These are phyloP conservation scores for Cladophialophora exuberans DNA, from an alignment of 2,329 filamentous ascomycete species.

Conservation along the genomic window DNA sequence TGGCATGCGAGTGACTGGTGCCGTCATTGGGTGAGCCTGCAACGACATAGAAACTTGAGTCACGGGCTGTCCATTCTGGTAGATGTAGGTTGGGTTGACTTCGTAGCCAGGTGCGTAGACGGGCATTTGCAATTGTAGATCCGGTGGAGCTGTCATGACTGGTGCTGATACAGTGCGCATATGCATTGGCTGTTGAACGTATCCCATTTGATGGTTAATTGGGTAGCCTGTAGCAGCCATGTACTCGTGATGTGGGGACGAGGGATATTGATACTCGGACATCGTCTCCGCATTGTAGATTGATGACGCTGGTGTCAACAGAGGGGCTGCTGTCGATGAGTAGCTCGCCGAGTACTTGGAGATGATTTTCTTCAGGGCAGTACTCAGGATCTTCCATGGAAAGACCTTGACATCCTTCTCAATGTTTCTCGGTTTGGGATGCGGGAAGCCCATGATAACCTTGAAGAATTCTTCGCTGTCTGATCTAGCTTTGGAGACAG, in stretches of 20 bases:
- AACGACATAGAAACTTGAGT: slow-evolving; percentile 28
- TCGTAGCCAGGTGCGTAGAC: slow-evolving; percentile 22
- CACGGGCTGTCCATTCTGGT: slow-evolving; percentile 22
- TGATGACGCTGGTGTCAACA: slow-evolving; percentile 44
- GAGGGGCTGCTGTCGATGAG: slow-evolving; percentile 62
- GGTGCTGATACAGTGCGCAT: slow-evolving; percentile 25
- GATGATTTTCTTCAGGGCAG: slow-evolving; percentile 96
- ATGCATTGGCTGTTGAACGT: slow-evolving; percentile 12
- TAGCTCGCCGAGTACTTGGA: slow-evolving; percentile 86
- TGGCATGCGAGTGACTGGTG: slow-evolving; percentile 37
- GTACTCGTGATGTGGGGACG: slow-evolving; percentile 45
- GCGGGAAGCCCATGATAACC: slow-evolving; percentile 96
- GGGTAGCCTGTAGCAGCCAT: slow-evolving; percentile 26
- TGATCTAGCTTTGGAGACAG: slow-evolving; percentile 87
- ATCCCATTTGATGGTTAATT: slow-evolving; percentile 19
- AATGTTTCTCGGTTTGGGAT: slow-evolving; percentile 94
- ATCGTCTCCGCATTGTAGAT: slow-evolving; percentile 49
- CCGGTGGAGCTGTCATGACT: slow-evolving; percentile 23
- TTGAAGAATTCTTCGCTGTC: slow-evolving; percentile 99
- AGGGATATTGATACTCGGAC: slow-evolving; percentile 53
- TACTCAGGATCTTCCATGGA: slow-evolving; percentile 85
- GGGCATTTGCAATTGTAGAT: slow-evolving; percentile 32
- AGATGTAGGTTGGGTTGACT: slow-evolving; percentile 26
- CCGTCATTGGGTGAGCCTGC: slow-evolving; percentile 32
- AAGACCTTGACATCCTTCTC: slow-evolving; percentile 99